phyloP scores from a whole-genome alignment of 805 yeast species.

The Brettanomyces nanus region DNA sequence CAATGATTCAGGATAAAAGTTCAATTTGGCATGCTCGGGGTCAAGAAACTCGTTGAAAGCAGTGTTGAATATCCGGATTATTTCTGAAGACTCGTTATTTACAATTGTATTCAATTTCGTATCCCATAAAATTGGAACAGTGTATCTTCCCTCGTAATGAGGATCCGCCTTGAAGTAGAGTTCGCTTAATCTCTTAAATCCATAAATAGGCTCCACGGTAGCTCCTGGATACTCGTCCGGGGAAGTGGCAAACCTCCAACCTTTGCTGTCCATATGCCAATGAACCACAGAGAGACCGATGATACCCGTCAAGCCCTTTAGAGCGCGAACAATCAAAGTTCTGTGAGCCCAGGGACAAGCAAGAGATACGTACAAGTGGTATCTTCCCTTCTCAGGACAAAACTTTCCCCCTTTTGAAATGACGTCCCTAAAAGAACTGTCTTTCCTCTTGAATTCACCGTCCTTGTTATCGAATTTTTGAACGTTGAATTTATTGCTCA shows the following conservation, averaged over 20 bases:
- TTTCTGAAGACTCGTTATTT: slow-evolving; percentile 85
- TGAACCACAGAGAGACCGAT: slow-evolving; percentile 75
- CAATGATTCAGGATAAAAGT: slow-evolving; percentile 54
- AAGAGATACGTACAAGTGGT: slow-evolving; percentile 76
- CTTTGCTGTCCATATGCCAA: slow-evolving; percentile 80
- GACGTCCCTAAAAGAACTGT: slow-evolving; percentile 49
- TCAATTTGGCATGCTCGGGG: slow-evolving; percentile 38
- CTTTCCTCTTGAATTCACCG: slow-evolving; percentile 50
- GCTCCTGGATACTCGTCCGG: slow-evolving; percentile 28
- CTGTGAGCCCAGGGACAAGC: slow-evolving; percentile 99
- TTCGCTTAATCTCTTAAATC: slow-evolving; percentile 53
- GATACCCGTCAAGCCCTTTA: slow-evolving; percentile 64
- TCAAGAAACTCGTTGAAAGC: slow-evolving; percentile 59
- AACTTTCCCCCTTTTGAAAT: slow-evolving; percentile 50
- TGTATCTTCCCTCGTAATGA: slow-evolving; percentile 71
- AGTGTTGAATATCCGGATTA: slow-evolving; percentile 73
- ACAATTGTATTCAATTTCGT: slow-evolving; percentile 75
- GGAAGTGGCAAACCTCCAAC: slow-evolving; percentile 72
- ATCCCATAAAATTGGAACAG: slow-evolving; percentile 95
- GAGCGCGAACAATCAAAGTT: slow-evolving; percentile 58
- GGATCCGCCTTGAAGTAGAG: slow-evolving; percentile 70
- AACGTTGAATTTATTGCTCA: slow-evolving; percentile 27
- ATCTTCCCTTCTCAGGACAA: slow-evolving; percentile 74
- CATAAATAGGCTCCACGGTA: slow-evolving; percentile 54
- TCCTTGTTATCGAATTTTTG: slow-evolving; percentile 40